Base-by-base conservation (phyloP, 805 yeast genomes). In the Cephaloascus fragrans region DNA sequence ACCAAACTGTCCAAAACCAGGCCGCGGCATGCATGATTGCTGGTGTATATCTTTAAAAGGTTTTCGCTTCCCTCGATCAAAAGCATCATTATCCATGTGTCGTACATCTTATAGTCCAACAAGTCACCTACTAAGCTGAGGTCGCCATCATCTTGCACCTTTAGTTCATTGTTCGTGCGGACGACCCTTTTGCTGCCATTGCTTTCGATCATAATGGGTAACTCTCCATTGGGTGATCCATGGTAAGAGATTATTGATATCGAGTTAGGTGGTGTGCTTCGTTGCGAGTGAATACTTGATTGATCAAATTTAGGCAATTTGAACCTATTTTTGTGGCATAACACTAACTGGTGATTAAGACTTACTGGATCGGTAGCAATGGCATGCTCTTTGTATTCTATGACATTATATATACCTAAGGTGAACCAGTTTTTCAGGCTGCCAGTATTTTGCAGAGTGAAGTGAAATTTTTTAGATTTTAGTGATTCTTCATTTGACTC, bases 321-420 rank as follows among this genome's bases (percentile, higher is more conserved):
- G 32, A 72, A 50, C 1, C 48, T 43, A 41, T 73, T 69, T 44
- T 70, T 73, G 32, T 59, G 44, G 29, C 76, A 67, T 28, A 79
- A 51, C 0, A 71, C 49, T 18, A 80, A 53, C 36, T 73, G 62
- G 10, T 68, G 59, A 16, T 63, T 61, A 8, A 77, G 53, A 37
- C 83, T 73, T 12, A 69, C 50, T 0, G 87, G 87, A 47, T 81
- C 88, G 0, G 74, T 63, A 1, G 85, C 77, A 1, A 73, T 47
- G 15, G 55, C 48, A 28, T 55, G 53, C 12, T 57, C 59, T 2
- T 53, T 41, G 35, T 56, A 56, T 5, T 57, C 51, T 17, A 47
- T 35, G 3, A 73, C 60, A 46, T 70, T 71, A 49, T 74, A 77
- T 1, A 76, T 78, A 1, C 78, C 83, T 17, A 80, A 50, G 26